Evolutionary conservation across 306 rosid genomes (phyloP).

Genomic region (Styphnolobium japonicum): DNA sequence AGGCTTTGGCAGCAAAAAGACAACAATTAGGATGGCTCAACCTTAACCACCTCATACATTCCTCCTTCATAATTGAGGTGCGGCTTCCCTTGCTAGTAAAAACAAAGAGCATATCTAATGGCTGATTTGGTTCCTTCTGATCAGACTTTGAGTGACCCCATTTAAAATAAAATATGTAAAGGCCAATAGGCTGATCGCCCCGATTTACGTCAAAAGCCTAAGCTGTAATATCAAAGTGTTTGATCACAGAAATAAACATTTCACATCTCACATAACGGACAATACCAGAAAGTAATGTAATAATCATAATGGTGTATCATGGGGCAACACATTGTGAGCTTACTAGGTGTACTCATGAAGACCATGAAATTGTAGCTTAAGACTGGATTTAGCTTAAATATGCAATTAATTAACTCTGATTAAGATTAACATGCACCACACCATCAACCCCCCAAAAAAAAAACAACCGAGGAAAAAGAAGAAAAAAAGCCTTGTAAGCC

Average conservation of each 20-base stretch:
- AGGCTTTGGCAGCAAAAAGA: constrained; percentile 34
- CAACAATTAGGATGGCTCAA: constrained; percentile 43
- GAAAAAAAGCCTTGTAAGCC: background rate
- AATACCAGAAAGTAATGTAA: background rate
- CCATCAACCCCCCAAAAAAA: background rate
- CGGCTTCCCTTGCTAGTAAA: background rate
- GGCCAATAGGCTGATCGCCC: too few species aligned
- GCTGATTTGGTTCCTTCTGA: constrained; percentile 7
- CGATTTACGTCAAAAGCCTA: background rate
- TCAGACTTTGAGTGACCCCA: background rate
- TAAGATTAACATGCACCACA: background rate
- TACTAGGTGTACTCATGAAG: too few species aligned
- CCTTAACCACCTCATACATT: constrained; percentile 42
- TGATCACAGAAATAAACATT: background rate
- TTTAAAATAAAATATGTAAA: too few species aligned
- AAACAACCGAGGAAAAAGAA: too few species aligned
- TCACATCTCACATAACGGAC: background rate
- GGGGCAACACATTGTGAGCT: background rate
- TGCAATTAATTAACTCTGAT: background rate
- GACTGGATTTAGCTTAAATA: background rate
- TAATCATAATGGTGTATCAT: constrained; percentile 1
- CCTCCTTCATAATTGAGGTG: constrained; percentile 2
- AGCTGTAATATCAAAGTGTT: background rate
- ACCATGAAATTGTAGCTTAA: background rate
- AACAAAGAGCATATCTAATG: background rate